Evolutionary conservation across 352 stramenopile species (phyloP), one percentile per base, ranked within the genome.

Genomic region (Globisporangium polare): DNA sequence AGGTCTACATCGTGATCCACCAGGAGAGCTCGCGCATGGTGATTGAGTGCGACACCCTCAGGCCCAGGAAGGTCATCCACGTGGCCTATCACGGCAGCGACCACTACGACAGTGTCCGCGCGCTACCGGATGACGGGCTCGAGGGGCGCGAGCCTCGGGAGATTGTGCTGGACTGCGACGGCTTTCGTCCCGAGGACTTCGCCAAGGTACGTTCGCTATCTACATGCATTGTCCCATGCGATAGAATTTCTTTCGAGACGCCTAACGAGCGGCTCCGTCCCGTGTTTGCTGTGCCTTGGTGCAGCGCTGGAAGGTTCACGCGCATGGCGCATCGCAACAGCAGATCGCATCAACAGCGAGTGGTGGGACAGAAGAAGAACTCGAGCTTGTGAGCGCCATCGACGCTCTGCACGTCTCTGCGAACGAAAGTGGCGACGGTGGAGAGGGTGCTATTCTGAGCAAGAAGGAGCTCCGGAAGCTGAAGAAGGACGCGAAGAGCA

Each of bases 91-190:
- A 89, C 42, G 82, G 78, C 27, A 86, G 75, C 53, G 83, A 95
- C 58, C 86, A 95, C 69, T 93, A 92, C 62, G 86, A 95, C 68
- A 95, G 86, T 53, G 74, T 95, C 22, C 81, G 80, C 13, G 62
- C 72, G 20, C 56, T 89, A 7, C 69, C 66, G 15, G 79, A 91
- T 33, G 43, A 52, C 13, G 66, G 74, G 29, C 35, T 74, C 22
- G 68, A 73, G 29, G 69, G 72, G 6, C 47, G 37, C 5, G 37
- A 78, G 27, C 85, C 85, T 5, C 29, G 69, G 45, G 64, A 71
- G 24, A 87, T 94, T 46, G 65, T 71, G 45, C 63, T 92, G 2
- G 71, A 86, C 49, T 75, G 75, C 60, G 78, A 90, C 43, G 77
- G 79, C 7, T 88, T 88, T 62, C 79, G 83, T 1, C 47, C 65